These are phyloP conservation scores for Fonsecaea multimorphosa DNA, from an alignment of 2,329 filamentous ascomycete genomes.

Conservation along the genomic window DNA sequence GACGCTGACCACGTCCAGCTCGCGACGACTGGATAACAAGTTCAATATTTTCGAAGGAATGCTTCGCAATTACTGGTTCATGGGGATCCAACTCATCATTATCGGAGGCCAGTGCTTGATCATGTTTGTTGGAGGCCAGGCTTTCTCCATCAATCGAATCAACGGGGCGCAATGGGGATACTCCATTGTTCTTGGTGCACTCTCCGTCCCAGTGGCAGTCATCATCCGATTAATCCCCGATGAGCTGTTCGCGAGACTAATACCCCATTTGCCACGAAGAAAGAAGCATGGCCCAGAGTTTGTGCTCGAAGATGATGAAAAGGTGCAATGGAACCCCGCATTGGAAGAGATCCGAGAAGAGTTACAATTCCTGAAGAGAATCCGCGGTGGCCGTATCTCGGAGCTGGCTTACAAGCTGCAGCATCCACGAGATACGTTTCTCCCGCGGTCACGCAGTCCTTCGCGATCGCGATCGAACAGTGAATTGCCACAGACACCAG, in stretches of 20 bases:
- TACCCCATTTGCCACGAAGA: constrained; percentile 44
- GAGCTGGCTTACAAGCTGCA: constrained; percentile 66
- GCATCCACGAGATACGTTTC: constrained; percentile 62
- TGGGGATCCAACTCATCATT: constrained; percentile 64
- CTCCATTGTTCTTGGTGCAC: constrained; percentile 55
- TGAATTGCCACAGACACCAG: constrained; percentile 52
- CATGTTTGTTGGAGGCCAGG: constrained; percentile 62
- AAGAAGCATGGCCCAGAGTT: constrained; percentile 37
- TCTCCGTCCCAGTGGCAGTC: constrained; percentile 60
- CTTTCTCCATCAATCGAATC: constrained; percentile 59
- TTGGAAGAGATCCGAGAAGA: constrained; percentile 69
- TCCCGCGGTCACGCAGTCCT: constrained; percentile 41
- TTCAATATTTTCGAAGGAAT: constrained; percentile 68
- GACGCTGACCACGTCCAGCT: constrained; percentile 44
- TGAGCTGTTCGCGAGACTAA: constrained; percentile 52
- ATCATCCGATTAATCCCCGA: constrained; percentile 61
- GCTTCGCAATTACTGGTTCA: constrained; percentile 63
- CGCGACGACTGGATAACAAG: constrained; percentile 66
- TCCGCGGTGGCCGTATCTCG: constrained; percentile 67
- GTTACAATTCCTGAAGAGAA: constrained; percentile 66
- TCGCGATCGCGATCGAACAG: constrained; percentile 51
- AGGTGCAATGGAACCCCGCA: constrained; percentile 64
- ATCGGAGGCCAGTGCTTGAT: constrained; percentile 64
- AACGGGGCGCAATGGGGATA: constrained; percentile 62
- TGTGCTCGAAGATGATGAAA: constrained; percentile 49